Evolutionary conservation across 139 green algal species (phyloP).

Genomic region (Micromonas commoda): DNA sequence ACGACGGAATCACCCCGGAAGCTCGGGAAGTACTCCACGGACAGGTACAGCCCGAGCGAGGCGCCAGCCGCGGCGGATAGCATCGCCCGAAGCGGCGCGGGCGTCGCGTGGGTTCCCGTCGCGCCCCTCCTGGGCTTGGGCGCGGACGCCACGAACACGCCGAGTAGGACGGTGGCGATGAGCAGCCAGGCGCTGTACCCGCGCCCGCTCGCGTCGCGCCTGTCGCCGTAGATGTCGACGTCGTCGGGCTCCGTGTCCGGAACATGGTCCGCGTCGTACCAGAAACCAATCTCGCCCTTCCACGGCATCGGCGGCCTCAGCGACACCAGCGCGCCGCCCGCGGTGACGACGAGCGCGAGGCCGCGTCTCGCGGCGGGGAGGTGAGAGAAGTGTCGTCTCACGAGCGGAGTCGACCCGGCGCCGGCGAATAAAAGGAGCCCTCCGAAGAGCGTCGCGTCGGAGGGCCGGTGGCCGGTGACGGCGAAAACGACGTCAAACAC

Average conservation of each 20-base stretch:
- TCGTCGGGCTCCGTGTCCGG: conserved; percentile 76
- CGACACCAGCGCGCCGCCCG: conserved; percentile 51
- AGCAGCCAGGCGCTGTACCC: conserved; percentile 86
- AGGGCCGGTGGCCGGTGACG: conserved; percentile 51
- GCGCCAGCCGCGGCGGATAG: conserved; percentile 28
- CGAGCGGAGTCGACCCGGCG: conserved; percentile 58
- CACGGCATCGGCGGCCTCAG: conserved; percentile 71
- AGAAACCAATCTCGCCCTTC: conserved; percentile 61
- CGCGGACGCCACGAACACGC: conserved; percentile 38
- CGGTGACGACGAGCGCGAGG: conserved; percentile 22
- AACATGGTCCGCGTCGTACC: conserved; percentile 83
- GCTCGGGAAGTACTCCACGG: conserved; percentile 72
- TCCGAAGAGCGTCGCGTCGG: conserved; percentile 73
- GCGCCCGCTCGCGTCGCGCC: conserved; percentile 45
- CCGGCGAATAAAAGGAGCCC: conserved; percentile 53
- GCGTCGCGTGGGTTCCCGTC: neutral
- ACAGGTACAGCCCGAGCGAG: conserved; percentile 69
- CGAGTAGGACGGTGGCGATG: conserved; percentile 44
- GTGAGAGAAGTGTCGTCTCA: conserved; percentile 53
- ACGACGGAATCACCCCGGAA: conserved; percentile 61
- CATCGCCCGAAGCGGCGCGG: conserved; percentile 4
- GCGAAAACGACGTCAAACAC: conserved; percentile 75
- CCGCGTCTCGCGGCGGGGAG: conserved; percentile 12
- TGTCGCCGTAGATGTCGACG: conserved; percentile 65
- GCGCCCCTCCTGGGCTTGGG: too few species aligned